Conservation (phyloP, 2,329 filamentous ascomycete species). For the Fusarium sp. region DNA sequence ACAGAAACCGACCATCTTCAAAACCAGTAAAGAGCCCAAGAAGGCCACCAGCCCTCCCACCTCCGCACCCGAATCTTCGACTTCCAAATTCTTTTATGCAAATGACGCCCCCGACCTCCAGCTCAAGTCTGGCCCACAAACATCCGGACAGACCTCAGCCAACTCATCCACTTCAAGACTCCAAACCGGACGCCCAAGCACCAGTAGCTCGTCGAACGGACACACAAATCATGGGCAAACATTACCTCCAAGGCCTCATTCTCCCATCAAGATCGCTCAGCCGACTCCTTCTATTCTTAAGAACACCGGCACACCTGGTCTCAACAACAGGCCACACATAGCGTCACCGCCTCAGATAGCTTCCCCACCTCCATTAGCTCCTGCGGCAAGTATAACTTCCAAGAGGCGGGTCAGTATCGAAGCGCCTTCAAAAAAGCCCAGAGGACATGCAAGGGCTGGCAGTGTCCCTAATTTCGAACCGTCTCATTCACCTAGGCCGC, state of each 20-base stretch:
- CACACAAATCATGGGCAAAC: slow-evolving; percentile 34
- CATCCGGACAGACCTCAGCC: slow-evolving; percentile 61
- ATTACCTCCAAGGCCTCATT: slow-evolving; percentile 61
- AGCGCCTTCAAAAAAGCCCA: slow-evolving; percentile 54
- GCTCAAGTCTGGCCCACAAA: slow-evolving; percentile 55
- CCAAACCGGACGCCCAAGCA: slow-evolving; percentile 57
- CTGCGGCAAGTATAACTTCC: slow-evolving; percentile 49
- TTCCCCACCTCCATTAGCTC: slow-evolving; percentile 57
- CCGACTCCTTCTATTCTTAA: slow-evolving; percentile 43
- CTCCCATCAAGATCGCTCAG: slow-evolving; percentile 63
- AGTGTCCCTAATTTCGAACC: slow-evolving; percentile 58
- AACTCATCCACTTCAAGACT: slow-evolving; percentile 63
- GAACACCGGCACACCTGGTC: slow-evolving; percentile 33
- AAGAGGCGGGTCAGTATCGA: slow-evolving; percentile 63
- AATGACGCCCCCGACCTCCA: slow-evolving; percentile 70
- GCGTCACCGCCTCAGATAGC: slow-evolving; percentile 55
- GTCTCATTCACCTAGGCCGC: slow-evolving; percentile 54
- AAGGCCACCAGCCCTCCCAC: slow-evolving; percentile 52
- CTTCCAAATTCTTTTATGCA: slow-evolving; percentile 82
- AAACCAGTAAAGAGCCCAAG: slow-evolving; percentile 67
- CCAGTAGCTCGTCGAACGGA: slow-evolving; percentile 48
- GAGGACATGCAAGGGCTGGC: slow-evolving; percentile 59
- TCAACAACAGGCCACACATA: slow-evolving; percentile 50
- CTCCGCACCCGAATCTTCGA: slow-evolving; percentile 56
- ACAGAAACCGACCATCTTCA: slow-evolving; percentile 69